Evolutionary conservation across 371 early-diverging fungal genomes (phyloP), one percentile per base, ranked within the genome.

Genomic region (Catenaria anguillulae): DNA sequence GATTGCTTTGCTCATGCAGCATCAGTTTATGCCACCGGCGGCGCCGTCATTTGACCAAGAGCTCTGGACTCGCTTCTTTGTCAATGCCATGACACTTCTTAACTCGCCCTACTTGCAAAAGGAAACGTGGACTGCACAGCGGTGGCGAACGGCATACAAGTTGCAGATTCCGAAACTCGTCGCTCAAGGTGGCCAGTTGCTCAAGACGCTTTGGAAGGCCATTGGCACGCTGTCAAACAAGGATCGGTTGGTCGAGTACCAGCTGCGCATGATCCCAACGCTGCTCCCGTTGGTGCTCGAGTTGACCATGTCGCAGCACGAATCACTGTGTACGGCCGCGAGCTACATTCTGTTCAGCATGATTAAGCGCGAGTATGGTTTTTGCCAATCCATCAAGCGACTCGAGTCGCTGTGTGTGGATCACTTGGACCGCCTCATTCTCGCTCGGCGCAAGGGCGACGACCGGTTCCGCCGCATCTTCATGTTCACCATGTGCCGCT

Each of bases 161-260:
- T 68, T 86, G 33, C 75, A 75, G 19, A 81, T 78, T 17, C 84
- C 85, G 63, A 75, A 82, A 62, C 76, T 80, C 31, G 81, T 79
- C 12, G 68, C 64, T 10, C 75, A 75, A 17, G 88, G 81, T 26
- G 80, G 78, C 1, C 77, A 77, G 55, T 43, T 79, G 24, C 67
- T 85, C 37, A 64, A 75, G 43, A 61, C 56, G 0, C 64, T 83
- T 42, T 87, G 88, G 88, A 67, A 73, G 56, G 65, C 67, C n/a
- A 42, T 69, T 26, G 63, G 70, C 15, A 62, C 2, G 33, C 61
- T 29, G 17, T 36, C 36, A 29, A 45, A 12, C 23, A 24, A 23
- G 4, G 33, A 64, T 36, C 60, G 62, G 55, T 66, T 69, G 15
- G 70, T 68, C 8, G 67, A 67, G 21, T 65, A 76, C 40, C 80